Conservation (phyloP, 768 basidiomycete genomes). For the Tephrocybe sp. region DNA sequence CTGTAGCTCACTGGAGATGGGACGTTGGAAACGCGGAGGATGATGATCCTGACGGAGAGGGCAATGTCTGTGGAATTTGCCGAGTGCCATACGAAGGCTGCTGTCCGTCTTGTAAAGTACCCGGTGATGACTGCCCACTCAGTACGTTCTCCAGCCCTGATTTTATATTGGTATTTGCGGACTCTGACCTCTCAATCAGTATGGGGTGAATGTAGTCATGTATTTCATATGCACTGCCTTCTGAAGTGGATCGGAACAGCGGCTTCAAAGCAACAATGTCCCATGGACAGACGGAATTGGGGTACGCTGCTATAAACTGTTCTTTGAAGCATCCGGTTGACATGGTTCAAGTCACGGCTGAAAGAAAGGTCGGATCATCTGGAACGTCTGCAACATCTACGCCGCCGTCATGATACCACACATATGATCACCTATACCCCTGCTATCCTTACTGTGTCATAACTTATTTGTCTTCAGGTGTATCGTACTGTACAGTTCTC, state of each 20-base stretch:
- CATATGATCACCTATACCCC: constrained; percentile 5
- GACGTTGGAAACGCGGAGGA: constrained; percentile 44
- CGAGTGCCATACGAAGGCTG: constrained; percentile 91
- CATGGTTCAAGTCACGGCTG: constrained; percentile 43
- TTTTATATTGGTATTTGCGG: constrained; percentile 3
- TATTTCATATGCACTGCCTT: constrained; percentile 98
- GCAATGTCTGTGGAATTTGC: constrained; percentile 81
- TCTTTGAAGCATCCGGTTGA: not conserved
- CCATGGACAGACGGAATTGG: constrained; percentile 97
- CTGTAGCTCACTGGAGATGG: constrained; percentile 90
- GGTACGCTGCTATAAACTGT: constrained; percentile 45
- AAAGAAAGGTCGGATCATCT: constrained; percentile 40
- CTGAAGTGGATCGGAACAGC: constrained; percentile 93
- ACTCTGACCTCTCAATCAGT: constrained; percentile 45
- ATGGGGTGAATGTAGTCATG: constrained; percentile 96
- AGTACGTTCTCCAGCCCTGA: constrained; percentile 46
- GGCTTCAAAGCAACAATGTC: constrained; percentile 92
- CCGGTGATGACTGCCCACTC: constrained; percentile 92
- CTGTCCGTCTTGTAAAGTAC: constrained; percentile 94
- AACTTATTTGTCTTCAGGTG: constrained; percentile 5
- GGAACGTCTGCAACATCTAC: not conserved
- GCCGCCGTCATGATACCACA: constrained; percentile 6
- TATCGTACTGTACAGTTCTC: not conserved
- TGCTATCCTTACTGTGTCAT: constrained; percentile 1
- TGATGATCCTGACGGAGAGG: constrained; percentile 47